These are phyloP conservation scores for Cercophora samala DNA, from an alignment of 495 filamentous ascomycete genomes.

Conservation along the genomic window DNA sequence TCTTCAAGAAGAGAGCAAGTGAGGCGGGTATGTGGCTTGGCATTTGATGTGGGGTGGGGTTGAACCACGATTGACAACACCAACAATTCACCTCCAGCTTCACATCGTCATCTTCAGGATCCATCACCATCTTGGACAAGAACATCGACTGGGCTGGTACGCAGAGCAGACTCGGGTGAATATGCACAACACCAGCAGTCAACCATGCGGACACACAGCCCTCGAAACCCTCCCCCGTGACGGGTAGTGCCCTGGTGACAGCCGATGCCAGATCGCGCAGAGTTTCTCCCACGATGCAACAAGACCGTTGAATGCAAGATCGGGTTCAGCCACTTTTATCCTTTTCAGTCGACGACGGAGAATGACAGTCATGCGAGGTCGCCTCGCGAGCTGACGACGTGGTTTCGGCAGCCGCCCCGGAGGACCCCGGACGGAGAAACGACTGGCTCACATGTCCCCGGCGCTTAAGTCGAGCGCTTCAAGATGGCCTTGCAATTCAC, in stretches of 20 bases:
- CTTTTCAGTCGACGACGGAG: background rate
- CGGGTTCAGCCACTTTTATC: background rate
- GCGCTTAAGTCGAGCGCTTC: constrained; percentile 22
- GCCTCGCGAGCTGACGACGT: background rate
- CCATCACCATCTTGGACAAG: background rate
- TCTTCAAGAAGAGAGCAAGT: background rate
- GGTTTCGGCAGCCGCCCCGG: constrained; percentile 27
- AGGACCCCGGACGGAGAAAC: constrained; percentile 17
- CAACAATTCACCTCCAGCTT: background rate
- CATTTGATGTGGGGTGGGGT: background rate
- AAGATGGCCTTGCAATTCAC: constrained; percentile 3
- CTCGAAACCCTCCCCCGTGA: background rate
- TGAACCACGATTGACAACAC: background rate
- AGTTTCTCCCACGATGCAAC: background rate
- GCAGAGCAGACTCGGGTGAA: background rate
- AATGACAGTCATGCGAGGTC: background rate
- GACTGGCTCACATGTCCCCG: constrained; percentile 26
- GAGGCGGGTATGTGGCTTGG: background rate
- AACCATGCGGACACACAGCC: background rate
- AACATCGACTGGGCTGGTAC: background rate
- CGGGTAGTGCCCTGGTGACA: background rate
- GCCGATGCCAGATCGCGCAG: background rate
- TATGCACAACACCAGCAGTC: background rate
- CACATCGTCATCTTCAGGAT: background rate
- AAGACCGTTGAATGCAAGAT: background rate